phyloP scores from a whole-genome alignment of 2,329 filamentous ascomycete species.

The Hypoxylon sp. region DNA sequence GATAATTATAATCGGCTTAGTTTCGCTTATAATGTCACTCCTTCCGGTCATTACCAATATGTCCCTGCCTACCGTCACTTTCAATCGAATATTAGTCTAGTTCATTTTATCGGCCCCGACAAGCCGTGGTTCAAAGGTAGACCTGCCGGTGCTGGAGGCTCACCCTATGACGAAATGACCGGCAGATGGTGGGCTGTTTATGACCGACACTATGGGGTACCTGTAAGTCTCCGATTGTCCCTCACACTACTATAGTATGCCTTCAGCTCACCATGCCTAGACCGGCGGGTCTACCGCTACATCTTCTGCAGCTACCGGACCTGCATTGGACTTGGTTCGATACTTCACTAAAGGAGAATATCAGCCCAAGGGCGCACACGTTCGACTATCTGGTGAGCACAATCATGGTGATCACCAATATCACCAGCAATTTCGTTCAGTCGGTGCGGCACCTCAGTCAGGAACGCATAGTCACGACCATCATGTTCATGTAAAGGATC shows the following conservation, averaged over 20 bases:
- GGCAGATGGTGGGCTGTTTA: conserved; percentile 95
- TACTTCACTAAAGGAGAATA: conserved; percentile 71
- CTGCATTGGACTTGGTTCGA: conserved; percentile 60
- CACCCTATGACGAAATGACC: conserved; percentile 85
- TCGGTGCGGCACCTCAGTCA: too few species aligned
- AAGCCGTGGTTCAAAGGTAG: conserved; percentile 89
- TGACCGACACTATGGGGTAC: conserved; percentile 81
- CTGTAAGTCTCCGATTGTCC: conserved; percentile 58
- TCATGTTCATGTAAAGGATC: conserved; percentile 13
- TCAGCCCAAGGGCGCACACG: conserved; percentile 53
- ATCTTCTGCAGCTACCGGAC: conserved; percentile 10
- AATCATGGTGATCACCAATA: conserved; percentile 49
- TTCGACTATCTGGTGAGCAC: conserved; percentile 54
- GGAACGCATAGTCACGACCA: too few species aligned
- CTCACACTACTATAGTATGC: conserved; percentile 24
- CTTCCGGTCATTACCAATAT: conserved; percentile 97
- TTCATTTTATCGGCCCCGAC: conserved; percentile 92
- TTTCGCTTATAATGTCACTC: conserved; percentile 98
- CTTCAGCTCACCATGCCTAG: conserved; percentile 45
- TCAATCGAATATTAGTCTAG: conserved; percentile 87
- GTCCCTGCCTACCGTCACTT: conserved; percentile 95
- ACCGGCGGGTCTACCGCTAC: conserved; percentile 24
- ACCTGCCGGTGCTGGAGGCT: conserved; percentile 65
- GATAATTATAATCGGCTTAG: conserved; percentile 87
- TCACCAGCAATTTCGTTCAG: conserved; percentile 28